Evolutionary conservation across 768 basidiomycete species (phyloP), one percentile per base, ranked within the genome.

Genomic region (Calocybe gangraenosa): DNA sequence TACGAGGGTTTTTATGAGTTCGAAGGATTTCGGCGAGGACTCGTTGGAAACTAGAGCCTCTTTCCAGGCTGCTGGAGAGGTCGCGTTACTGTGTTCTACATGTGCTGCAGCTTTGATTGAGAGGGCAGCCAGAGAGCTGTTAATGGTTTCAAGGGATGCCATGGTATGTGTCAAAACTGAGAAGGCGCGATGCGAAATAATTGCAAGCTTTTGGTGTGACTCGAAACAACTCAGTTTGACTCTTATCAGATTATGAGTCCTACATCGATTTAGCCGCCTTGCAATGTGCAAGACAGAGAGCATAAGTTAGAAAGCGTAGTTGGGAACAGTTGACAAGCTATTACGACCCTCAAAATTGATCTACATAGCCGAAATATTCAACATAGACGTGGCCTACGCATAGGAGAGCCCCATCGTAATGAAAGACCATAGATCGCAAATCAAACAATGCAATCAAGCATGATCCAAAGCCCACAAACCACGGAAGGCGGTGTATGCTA

Each of bases 1-100:
- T 45, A 95, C 84, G 54, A 94, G 83, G 38, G 87, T 88, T 65
- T 92, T 93, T 62, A 87, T 76, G 55, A 90, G 74, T 62, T 87
- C 79, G 58, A 84, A 88, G 13, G 71, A 69, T 37, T 66, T 68
- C 1, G 84, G 82, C 18, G 74, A 67, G 10, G 74, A 66, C 31
- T 74, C 53, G 40, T 66, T 63, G 6, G 76, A 70, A 49, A 75
- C 69, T 55, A 96, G 66, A 35, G 83, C 79, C 35, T 82, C 82
- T 52, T 79, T 79, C 92, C 92, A 95, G 36, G 81, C 66, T 0
- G 78, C 74, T 1, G 86, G 90, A 36, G 87, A 87, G 45, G 70
- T 78, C 2, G 87, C 77, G 19, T 76, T 67, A 5, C 65, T 64
- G 59, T 95, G 92, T 30, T 67, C 61, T 33, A 89, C 58, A 13